These are phyloP conservation scores for Picea glauca DNA, from an alignment of 75 land plant genomes.

Conservation along the genomic window DNA sequence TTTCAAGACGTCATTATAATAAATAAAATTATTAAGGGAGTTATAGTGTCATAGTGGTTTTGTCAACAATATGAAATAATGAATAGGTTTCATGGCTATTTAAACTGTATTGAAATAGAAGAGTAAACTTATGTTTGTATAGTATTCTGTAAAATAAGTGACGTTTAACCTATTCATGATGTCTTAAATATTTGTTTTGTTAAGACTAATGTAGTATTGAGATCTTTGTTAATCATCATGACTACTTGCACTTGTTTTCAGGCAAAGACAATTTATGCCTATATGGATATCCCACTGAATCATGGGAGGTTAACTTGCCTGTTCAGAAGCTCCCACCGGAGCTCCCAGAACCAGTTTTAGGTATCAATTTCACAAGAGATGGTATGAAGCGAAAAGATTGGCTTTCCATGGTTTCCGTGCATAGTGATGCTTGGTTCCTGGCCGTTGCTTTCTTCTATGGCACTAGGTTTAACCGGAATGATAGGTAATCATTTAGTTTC, in stretches of 20 bases:
- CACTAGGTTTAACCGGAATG: slow-evolving; percentile 69
- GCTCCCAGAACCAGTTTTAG: slow-evolving; percentile 91
- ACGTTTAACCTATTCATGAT: too few relatives aligned
- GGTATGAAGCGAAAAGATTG: slow-evolving; percentile 82
- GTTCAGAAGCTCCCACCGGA: slow-evolving; percentile 91
- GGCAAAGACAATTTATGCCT: slow-evolving; percentile 88
- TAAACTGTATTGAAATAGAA: too few relatives aligned
- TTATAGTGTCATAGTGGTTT: too few relatives aligned
- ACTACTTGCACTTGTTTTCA: slow-evolving; percentile 9
- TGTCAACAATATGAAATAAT: too few relatives aligned
- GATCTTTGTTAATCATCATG: too few relatives aligned
- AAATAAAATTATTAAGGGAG: too few relatives aligned
- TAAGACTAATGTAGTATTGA: too few relatives aligned
- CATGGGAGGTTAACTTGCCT: slow-evolving; percentile 83
- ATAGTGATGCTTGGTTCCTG: slow-evolving; percentile 82
- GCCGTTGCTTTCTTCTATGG: slow-evolving; percentile 81
- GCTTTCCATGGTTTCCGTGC: slow-evolving; percentile 85
- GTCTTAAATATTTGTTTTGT: too few relatives aligned
- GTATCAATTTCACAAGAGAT: slow-evolving; percentile 90
- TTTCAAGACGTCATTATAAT: too few relatives aligned
- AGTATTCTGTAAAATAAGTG: too few relatives aligned
- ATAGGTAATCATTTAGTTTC: slow-evolving; percentile 38
- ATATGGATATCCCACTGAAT: slow-evolving; percentile 74
- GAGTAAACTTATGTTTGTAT: too few relatives aligned
- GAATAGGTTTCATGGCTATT: too few relatives aligned